These are phyloP conservation scores for Intubia oerlemansii DNA, from an alignment of 2,329 filamentous ascomycete species.

Conservation along the genomic window DNA sequence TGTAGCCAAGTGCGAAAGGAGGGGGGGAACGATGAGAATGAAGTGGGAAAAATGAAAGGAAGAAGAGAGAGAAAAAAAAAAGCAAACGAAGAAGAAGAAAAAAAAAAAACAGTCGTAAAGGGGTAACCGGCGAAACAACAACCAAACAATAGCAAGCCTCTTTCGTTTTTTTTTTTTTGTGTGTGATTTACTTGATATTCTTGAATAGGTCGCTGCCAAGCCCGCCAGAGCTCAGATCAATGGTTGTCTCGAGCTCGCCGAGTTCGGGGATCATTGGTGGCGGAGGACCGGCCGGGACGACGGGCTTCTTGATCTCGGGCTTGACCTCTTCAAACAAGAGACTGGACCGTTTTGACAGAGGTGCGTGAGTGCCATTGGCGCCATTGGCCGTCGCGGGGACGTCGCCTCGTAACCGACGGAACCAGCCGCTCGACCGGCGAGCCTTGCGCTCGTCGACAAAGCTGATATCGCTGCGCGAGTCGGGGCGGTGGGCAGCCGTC, in stretches of 20 bases:
- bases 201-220: constrained; percentile 35
- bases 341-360: constrained; percentile 18
- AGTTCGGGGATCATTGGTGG: constrained; percentile 41
- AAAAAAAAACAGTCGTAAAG: constrained; percentile 1
- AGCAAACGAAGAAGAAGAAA: constrained; percentile 2
- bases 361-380: constrained; percentile 2
- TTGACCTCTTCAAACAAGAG: constrained; percentile 18
- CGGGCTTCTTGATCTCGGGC: constrained; percentile 9
- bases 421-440: constrained; percentile 37
- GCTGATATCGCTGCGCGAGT: constrained; percentile 27
- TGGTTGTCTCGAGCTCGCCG: constrained; percentile 26
- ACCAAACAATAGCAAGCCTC: not conserved
- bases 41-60: too few relatives aligned
- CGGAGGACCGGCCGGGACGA: constrained; percentile 20
- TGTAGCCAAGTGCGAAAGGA: too few relatives aligned
- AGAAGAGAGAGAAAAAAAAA: constrained; percentile 1
- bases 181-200: constrained; percentile 26
- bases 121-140: not conserved
- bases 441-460: constrained; percentile 29
- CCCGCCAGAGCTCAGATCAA: constrained; percentile 21
- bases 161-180: too few relatives aligned
- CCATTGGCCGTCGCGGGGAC: constrained; percentile 1
- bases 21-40: too few relatives aligned
- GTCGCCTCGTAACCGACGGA: constrained; percentile 26
- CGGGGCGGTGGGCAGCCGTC: constrained; percentile 23